Evolutionary conservation across 2,329 filamentous ascomycete species (phyloP).

Genomic region (Parascedosporium putredinis): DNA sequence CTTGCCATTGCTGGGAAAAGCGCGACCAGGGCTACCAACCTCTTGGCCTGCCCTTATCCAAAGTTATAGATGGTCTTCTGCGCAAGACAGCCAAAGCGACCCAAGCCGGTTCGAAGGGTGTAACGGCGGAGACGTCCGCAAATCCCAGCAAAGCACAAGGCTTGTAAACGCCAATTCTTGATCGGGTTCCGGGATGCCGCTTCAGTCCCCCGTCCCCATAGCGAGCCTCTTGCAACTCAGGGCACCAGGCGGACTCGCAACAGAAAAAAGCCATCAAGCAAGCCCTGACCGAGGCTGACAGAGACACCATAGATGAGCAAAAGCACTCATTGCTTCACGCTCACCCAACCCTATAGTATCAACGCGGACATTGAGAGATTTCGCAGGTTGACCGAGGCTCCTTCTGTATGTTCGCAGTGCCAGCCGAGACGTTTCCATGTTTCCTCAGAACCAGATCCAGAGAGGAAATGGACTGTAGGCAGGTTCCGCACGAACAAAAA

Average conservation of each 20-base stretch:
- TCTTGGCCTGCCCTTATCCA: conserved; percentile 24
- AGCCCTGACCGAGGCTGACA: not conserved
- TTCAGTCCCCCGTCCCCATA: no score
- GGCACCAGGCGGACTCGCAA: no score
- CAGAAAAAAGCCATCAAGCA: no score
- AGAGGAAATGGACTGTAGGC: conserved; percentile 46
- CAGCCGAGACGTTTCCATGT: conserved; percentile 88
- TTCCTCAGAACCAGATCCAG: conserved; percentile 51
- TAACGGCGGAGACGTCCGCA: not conserved
- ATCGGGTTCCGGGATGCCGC: not conserved
- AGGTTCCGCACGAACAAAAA: conserved; percentile 69
- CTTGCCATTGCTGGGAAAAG: conserved; percentile 39
- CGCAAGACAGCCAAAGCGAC: not conserved
- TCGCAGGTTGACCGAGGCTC: conserved; percentile 23
- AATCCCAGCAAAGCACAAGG: not conserved
- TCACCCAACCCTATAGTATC: not conserved
- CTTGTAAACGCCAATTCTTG: not conserved
- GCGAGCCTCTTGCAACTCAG: no score
- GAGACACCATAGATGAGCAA: not conserved
- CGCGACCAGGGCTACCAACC: conserved; percentile 37
- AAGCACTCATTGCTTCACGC: not conserved
- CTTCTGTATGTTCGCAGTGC: conserved; percentile 77
- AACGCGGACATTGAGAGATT: not conserved
- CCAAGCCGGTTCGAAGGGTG: not conserved
- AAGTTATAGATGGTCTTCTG: not conserved